phyloP scores from a whole-genome alignment of 306 rosid genomes.

The Dryas octopetala region DNA sequence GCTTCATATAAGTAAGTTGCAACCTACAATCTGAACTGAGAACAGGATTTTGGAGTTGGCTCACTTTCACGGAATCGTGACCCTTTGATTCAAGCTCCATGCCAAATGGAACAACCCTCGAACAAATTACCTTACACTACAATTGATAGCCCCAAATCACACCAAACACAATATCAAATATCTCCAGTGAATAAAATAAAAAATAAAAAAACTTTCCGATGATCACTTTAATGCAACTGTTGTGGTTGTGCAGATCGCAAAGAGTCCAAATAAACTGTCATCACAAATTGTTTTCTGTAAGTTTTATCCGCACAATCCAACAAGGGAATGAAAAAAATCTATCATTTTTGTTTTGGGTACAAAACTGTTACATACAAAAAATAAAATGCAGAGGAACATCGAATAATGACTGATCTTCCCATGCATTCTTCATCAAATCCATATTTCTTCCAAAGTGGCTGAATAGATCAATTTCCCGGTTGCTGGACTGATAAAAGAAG shows the following conservation, averaged over 20 bases:
- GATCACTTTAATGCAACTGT: background rate
- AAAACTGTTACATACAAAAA: conserved; percentile 2
- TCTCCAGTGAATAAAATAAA: too few relatives aligned
- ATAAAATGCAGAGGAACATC: conserved; percentile 7
- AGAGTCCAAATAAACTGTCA: background rate
- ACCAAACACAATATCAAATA: too few relatives aligned
- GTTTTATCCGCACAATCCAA: background rate
- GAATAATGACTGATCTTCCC: background rate
- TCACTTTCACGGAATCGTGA: too few relatives aligned
- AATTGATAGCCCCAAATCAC: too few relatives aligned
- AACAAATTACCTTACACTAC: too few relatives aligned
- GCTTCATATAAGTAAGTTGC: too few relatives aligned
- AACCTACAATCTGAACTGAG: too few relatives aligned
- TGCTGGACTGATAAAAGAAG: background rate
- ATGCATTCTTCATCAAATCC: background rate
- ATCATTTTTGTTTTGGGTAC: background rate
- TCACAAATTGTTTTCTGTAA: background rate
- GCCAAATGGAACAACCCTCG: too few relatives aligned
- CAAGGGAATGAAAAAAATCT: background rate
- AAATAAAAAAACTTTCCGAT: too few relatives aligned
- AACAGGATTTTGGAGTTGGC: too few relatives aligned
- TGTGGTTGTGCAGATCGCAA: background rate
- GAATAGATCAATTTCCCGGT: background rate
- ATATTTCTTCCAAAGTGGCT: background rate
- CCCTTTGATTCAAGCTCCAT: too few relatives aligned